These are phyloP conservation scores for Kodamaea derodonti DNA, from an alignment of 1,139 yeast species.

Conservation along the genomic window DNA sequence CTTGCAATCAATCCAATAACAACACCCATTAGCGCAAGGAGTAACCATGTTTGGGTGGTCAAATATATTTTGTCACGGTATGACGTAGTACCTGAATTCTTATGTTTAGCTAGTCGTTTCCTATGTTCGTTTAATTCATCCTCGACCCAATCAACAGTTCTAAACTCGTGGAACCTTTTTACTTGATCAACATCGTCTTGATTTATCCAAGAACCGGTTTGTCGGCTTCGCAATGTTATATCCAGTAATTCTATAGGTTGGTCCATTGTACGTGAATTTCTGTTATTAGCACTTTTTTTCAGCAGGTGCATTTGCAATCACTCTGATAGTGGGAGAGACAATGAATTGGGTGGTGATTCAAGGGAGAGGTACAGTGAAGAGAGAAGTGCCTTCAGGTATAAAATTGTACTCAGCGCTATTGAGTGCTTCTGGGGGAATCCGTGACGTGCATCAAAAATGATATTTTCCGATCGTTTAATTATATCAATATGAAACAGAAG, in stretches of 20 bases:
- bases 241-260: slow-evolving; percentile 3
- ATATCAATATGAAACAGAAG: too few relatives aligned
- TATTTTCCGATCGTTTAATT: too few relatives aligned
- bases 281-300: too few relatives aligned
- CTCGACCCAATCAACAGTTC: slow-evolving; percentile 81
- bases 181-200: slow-evolving; percentile 35
- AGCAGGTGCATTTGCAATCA: too few relatives aligned
- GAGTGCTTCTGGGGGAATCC: too few relatives aligned
- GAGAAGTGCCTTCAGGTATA: too few relatives aligned
- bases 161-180: slow-evolving; percentile 53
- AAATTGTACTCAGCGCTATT: too few relatives aligned
- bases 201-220: slow-evolving; percentile 37
- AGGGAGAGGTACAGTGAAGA: too few relatives aligned
- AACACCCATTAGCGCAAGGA: slow-evolving; percentile 70
- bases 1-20: slow-evolving; percentile 82
- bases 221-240: slow-evolving; percentile 18
- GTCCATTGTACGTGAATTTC: too few relatives aligned
- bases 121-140: slow-evolving; percentile 64
- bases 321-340: too few relatives aligned
- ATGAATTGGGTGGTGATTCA: too few relatives aligned
- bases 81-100: slow-evolving; percentile 11
- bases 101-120: slow-evolving; percentile 22
- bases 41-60: slow-evolving; percentile 68
- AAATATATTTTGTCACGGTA: slow-evolving; percentile 31
- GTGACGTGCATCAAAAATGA: too few relatives aligned